Evolutionary conservation across 495 filamentous ascomycete species (phyloP), one percentile per base, ranked within the genome.

Genomic region (Diplogelasinospora grovesii): DNA sequence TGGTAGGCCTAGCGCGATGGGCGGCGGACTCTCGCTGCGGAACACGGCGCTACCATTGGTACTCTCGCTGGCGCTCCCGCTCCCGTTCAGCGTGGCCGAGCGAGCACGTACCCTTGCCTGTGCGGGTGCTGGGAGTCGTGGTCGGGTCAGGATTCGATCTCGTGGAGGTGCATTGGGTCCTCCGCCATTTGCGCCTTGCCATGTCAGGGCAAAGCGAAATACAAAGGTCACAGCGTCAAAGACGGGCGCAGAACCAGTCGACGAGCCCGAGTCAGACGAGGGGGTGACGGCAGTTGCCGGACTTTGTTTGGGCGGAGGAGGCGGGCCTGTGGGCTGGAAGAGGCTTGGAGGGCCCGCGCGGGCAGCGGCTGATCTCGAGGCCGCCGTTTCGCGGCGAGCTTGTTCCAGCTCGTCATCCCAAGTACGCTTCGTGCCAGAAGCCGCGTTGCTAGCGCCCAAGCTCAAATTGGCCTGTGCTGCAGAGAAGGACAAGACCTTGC

Each of bases 81-180:
- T 14, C 23, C 21, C 25, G 9, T 13, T 38, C 31, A 49, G 14
- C 8, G 43, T 37, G 13, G 40, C 39, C 6, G 43, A 39, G 8
- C 61, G 57, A 10, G 50, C 49, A 43, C 75, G 71, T 16, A 84
- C 56, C 34, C 70, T 66, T 8, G 62, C 57, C 43, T 84, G 81
- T 1, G 87, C 81, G 3, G 82, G 75, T 2, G 76, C 72, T 2
- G 92, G 90, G 2, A 97, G 73, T 22, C 83, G 76, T 0, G 92
- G 89, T 5, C 83, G 74, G 36, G 69, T 74, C 4, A 96, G 72
- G 41, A 68, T 54, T 11, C 63, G 57, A 37, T 70, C 57, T 6
- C 59, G 56, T 1, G 60, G 49, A 8, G 63, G 50, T 36, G 33
- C 32, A 14, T 47, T 8, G 45, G 49, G 40, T 36, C 53, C 59